Percentiles rank a stretch among this genome's conserved stretches.
Conservation (phyloP, 345 rosid species). For the Aegle marmelos region DNA sequence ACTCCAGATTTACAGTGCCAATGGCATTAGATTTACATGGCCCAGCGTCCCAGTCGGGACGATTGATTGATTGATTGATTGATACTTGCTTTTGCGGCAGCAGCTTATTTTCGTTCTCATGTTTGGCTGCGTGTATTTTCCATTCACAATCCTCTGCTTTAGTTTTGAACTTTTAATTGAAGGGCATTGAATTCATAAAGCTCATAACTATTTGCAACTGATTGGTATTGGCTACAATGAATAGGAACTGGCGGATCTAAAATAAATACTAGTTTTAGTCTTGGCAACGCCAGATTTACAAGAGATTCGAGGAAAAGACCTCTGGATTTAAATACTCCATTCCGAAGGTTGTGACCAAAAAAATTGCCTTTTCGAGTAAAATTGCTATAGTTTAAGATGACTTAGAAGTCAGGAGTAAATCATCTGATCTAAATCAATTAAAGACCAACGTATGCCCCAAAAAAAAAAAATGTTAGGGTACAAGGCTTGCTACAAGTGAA, state of each 20-base stretch:
- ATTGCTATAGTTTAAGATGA: slow-evolving; percentile 20
- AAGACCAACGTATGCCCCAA: not conserved
- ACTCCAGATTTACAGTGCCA: no score
- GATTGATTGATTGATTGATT: no score
- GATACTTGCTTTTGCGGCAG: no score
- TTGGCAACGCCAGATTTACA: slow-evolving; percentile 4
- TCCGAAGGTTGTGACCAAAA: not conserved
- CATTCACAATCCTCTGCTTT: no score
- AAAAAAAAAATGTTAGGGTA: slow-evolving; percentile 14
- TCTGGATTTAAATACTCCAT: not conserved
- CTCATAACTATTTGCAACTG: not conserved
- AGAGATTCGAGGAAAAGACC: not conserved
- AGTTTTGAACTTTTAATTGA: no score
- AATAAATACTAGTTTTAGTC: not conserved
- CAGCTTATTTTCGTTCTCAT: no score
- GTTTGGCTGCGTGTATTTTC: no score
- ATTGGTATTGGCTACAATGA: not conserved
- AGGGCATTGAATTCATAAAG: not conserved
- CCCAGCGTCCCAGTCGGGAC: no score
- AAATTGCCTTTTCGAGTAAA: not conserved
- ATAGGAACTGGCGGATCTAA: not conserved
- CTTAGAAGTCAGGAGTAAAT: slow-evolving; percentile 20
- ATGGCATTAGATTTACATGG: no score
- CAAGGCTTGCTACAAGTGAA: slow-evolving; percentile 10
- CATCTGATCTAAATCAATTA: slow-evolving; percentile 23